Base-by-base conservation (phyloP, 495 filamentous ascomycete species). In the Parathielavia appendiculata region DNA sequence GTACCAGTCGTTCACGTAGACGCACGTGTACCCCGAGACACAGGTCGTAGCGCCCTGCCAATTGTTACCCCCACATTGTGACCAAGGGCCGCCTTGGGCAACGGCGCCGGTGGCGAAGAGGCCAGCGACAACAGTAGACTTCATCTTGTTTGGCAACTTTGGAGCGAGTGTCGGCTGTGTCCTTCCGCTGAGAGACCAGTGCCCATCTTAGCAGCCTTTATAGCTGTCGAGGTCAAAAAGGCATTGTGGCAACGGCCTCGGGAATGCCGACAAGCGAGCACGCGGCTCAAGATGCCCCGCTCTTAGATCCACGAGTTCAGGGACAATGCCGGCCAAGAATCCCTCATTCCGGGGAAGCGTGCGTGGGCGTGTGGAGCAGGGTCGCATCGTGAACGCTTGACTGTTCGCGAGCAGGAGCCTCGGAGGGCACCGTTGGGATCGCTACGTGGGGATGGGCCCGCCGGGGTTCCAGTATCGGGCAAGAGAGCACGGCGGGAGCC, bases 61-160 rank as follows among this genome's bases (percentile, higher is more conserved):
- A 41, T 61, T 55, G 22, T 1, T 65, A 14, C 79, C 79, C 38
- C 79, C 79, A 49, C 79, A 82, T 49, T 82, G 79, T 13, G 38
- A 61, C 60, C 69, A 76, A 4, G 69, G 61, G 16, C 66, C 59
- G 49, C 44, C 45, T 46, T 67, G 62, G 32, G 69, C 69, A 32
- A 62, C 51, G 20, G 59, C 66, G 36, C 60, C 62, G 7, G 66
- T 53, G 48, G 56, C 62, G 36, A 70, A 62, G 51, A 51, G 30
- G 54, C 56, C 58, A 23, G 63, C 67, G 50, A 70, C 49, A 41
- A 72, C 36, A n/a, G 56, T 54, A 51, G 58, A 54, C 59, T 67
- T 67, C 69, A 71, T 71, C 32, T 59, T 67, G 59, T 11, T 38
- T 14, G 32, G 4, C 16, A 39, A 7, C 44, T 62, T 26, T n/a